Base-by-base conservation (phyloP, 2,329 filamentous ascomycete genomes). In the Sporothrix dimorphospora region DNA sequence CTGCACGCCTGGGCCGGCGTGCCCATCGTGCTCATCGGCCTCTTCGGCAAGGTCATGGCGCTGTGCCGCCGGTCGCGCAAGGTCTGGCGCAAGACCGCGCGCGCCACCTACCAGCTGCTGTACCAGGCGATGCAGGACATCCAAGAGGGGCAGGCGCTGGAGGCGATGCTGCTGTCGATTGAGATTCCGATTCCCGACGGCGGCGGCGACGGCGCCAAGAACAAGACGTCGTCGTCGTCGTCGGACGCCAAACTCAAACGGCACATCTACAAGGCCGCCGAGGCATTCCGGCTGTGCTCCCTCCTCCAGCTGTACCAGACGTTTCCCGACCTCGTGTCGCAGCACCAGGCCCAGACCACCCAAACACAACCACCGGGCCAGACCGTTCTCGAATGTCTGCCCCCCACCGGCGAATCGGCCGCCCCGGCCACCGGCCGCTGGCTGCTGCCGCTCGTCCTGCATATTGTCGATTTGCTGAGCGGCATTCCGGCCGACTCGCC, bases 271-370 rank as follows among this genome's bases (percentile, higher is more conserved):
- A 74, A 77, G 1, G 80, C 81, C 0, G 81, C 80, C 1, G 81
- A 83, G 59, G 81, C 81, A 0, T 82, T 82, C 51, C 78, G 80
- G 1, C 75, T 83, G 0, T 78, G 79, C 0, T 79, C 81, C 0
- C 72, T 83, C 19, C 75, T 83, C 2, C 81, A 83, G 47, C 79
- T 83, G 1, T 83, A 83, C 73, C 79, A 82, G 63, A 82, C 81
- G 0, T 77, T 77, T n/a, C 76, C 76, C 1, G 76, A 77, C n/a
- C 71, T 77, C 8, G 38, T 72, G 12, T 47, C 72, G 16, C 65
- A 45, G 42, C 73, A 51, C 47, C 57, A 72, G 38, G 19, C 3
- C 45, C 16, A 16, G n/a, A n/a, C n/a, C 16, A 1, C 45, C 7
- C 14, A 16, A 5, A 16, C 14, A 47, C 14, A 4, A 14, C n/a